phyloP scores from a whole-genome alignment of 1,139 yeast genomes.

The Diutina mesorugosa region DNA sequence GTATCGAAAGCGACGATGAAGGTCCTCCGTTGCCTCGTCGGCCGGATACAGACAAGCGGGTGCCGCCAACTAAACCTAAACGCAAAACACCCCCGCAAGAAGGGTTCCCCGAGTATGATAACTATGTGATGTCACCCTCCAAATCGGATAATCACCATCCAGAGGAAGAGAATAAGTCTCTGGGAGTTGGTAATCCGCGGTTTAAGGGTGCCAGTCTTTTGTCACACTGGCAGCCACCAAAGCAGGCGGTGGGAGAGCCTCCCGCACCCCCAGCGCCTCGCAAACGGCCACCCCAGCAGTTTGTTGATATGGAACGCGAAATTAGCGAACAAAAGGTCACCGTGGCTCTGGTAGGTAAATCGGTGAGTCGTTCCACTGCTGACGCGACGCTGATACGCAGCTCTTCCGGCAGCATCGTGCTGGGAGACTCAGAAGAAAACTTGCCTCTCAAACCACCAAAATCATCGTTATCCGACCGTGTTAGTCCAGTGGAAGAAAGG shows the following conservation, averaged over 20 bases:
- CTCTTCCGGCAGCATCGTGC: neutral
- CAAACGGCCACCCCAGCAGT: neutral
- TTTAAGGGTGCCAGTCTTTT: neutral
- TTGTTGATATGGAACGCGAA: constrained; percentile 1
- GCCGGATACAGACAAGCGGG: neutral
- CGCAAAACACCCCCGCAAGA: neutral
- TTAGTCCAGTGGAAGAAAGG: neutral
- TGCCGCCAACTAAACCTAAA: neutral
- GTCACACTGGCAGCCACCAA: neutral
- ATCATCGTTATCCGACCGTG: neutral
- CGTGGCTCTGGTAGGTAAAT: neutral
- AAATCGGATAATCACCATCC: neutral
- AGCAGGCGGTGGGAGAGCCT: neutral
- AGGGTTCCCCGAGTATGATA: neutral
- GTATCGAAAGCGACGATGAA: neutral
- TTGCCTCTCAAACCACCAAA: neutral
- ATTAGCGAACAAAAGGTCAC: neutral
- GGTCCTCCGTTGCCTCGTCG: neutral
- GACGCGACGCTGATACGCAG: neutral
- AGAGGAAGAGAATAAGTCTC: neutral
- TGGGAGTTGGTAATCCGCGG: neutral
- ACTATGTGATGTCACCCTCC: neutral
- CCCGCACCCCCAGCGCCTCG: neutral
- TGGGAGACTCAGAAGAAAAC: neutral
- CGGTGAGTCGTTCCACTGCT: neutral